Evolutionary conservation across 345 rosid species (phyloP).

Genomic region (Euphorbia tirucalli): DNA sequence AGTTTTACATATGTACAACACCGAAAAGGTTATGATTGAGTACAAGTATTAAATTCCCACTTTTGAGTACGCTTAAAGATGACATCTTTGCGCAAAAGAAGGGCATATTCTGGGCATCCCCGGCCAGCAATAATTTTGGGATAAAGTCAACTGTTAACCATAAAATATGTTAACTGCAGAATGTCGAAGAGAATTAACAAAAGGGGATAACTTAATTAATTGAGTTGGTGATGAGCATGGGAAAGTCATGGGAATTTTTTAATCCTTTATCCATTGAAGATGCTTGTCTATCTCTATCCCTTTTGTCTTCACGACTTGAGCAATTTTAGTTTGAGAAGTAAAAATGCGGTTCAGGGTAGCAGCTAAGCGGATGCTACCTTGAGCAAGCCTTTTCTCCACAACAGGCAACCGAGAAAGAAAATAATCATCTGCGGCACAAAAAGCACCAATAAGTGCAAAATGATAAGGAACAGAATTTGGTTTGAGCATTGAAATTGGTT

Average conservation of each 20-base stretch:
- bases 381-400: constrained; percentile 81
- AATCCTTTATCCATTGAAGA: constrained; percentile 28
- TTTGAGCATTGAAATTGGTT: neutral
- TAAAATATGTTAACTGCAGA: neutral
- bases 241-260: constrained; percentile 14
- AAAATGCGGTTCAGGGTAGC: constrained; percentile 79
- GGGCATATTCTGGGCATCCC: constrained; percentile 38
- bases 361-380: constrained; percentile 80
- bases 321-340: constrained; percentile 37
- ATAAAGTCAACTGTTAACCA: neutral
- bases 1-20: constrained; percentile 12
- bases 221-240: neutral
- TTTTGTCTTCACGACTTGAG: constrained; percentile 33
- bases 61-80: constrained; percentile 24
- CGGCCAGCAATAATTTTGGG: neutral
- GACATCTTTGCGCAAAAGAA: constrained; percentile 19
- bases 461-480: neutral
- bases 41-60: constrained; percentile 47
- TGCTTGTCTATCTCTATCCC: constrained; percentile 7
- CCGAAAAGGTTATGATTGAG: constrained; percentile 42
- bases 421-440: constrained; percentile 53
- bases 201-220: neutral
- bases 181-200: constrained; percentile 29
- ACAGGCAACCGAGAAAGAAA: constrained; percentile 75
- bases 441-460: constrained; percentile 12